Conservation (phyloP, 2,329 filamentous ascomycete species). For the Talaromyces piceae region DNA sequence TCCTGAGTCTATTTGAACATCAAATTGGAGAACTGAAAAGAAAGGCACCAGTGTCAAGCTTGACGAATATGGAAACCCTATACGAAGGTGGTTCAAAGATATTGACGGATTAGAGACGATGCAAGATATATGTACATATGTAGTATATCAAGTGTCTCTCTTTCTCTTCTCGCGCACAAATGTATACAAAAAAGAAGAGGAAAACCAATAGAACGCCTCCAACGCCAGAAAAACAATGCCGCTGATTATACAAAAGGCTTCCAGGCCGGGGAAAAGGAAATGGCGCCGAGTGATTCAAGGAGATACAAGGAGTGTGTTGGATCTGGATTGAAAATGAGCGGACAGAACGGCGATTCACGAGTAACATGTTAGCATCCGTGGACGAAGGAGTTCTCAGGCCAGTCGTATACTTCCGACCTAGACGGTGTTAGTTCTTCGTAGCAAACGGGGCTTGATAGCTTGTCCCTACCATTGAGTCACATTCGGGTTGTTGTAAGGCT, state of each 20-base stretch:
- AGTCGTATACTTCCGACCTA: conserved; percentile 46
- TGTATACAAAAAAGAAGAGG: neutral
- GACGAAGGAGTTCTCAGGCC: conserved; percentile 57
- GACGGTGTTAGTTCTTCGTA: neutral
- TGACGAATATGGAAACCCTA: no score
- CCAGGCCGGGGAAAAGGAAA: neutral
- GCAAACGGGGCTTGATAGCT: neutral
- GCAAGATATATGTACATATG: neutral
- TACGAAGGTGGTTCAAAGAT: no score
- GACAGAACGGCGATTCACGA: neutral
- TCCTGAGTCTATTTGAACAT: no score
- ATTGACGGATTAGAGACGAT: neutral
- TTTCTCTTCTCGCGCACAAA: neutral
- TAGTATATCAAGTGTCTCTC: neutral
- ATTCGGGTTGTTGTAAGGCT: conserved; percentile 58
- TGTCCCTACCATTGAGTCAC: conserved; percentile 52
- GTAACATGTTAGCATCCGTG: conserved; percentile 42
- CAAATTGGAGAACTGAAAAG: no score
- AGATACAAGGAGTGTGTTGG: neutral
- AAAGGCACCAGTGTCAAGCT: no score
- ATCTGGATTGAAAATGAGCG: neutral
- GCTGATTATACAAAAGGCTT: conserved; percentile 14
- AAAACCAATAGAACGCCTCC: conserved; percentile 10
- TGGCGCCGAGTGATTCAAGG: neutral
- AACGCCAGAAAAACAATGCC: conserved; percentile 23